These are phyloP conservation scores for Beta vulgaris DNA, from an alignment of 148 eudicot genomes.

Conservation along the genomic window DNA sequence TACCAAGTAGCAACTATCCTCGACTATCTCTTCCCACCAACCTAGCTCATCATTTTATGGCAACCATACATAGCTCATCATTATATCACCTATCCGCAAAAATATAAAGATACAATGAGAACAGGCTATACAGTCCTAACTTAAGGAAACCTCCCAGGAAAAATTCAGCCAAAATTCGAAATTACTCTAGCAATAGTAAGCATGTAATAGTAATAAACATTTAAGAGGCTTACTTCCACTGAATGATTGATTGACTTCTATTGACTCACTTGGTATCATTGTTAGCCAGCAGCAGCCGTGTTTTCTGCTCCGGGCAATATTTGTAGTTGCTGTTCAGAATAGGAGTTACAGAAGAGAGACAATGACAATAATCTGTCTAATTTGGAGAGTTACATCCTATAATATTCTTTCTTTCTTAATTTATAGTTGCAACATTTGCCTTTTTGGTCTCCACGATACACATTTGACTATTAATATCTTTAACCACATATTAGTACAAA, in stretches of 20 bases:
- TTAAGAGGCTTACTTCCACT: neutral
- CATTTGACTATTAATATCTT: no score
- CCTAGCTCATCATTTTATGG: neutral
- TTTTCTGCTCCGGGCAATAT: neutral
- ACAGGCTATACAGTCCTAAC: neutral
- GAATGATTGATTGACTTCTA: neutral
- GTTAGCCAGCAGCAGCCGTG: neutral
- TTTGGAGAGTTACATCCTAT: no score
- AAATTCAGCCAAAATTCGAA: neutral
- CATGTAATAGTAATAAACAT: neutral
- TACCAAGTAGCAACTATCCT: neutral
- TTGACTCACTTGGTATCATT: neutral
- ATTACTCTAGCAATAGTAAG: neutral
- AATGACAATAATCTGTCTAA: no score
- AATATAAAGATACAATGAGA: neutral
- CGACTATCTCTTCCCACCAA: neutral
- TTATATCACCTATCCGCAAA: neutral
- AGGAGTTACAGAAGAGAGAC: no score
- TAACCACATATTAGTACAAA: no score
- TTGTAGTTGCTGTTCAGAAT: no score
- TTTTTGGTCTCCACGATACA: no score
- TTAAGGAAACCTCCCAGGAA: neutral
- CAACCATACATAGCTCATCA: conserved; percentile 3
- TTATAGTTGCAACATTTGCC: no score
- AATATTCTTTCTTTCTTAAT: no score